Evolutionary conservation across 306 rosid species (phyloP), one percentile per base, ranked within the genome.

Genomic region (Dryas octopetala): DNA sequence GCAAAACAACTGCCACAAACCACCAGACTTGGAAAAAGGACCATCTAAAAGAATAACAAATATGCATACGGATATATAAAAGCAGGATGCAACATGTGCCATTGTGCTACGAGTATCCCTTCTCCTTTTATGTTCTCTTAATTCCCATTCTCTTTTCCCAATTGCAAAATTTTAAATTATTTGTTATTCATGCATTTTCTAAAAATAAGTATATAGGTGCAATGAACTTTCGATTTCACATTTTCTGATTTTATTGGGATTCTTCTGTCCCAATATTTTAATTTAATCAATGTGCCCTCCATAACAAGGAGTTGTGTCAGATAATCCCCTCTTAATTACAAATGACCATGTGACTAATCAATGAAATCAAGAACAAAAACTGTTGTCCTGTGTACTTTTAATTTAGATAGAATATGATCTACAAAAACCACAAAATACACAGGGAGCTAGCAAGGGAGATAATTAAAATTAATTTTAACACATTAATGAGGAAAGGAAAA

Each of bases 1-100:
- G 91, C 88, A 95, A 82, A 78, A 86, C 96, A 83, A 95, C 97
- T 95, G 91, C 79, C 81, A 89, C 45, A 86, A 45, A 78, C 69
- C 78, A 71, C 76, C 73, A 76, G 70, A 76, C n/a, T 75, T 59
- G 55, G 78, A 43, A 62, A 66, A 70, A 78, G 67, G 60, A 15
- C 14, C 69, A 74, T 47, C 53, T 69, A 62, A 38, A 54, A 8
- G 8, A 70, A 75, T 52, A 47, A 32, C 12, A 12, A 44, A 59
- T 65, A 17, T 44, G 57, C 23, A 50, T 5, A 73, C n/a, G 45
- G 9, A 16, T 26, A 43, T 44, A 54, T 3, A 54, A 40, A 54
- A 54, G 19, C 32, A 14, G 32, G 51, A 40, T 17, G 5, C 4
- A 8, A 15, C 55, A 57, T 58, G 14, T 19, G 12, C 4, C 59